Base-by-base conservation (phyloP, 768 basidiomycete species). In the Pleurotus cornucopiae region DNA sequence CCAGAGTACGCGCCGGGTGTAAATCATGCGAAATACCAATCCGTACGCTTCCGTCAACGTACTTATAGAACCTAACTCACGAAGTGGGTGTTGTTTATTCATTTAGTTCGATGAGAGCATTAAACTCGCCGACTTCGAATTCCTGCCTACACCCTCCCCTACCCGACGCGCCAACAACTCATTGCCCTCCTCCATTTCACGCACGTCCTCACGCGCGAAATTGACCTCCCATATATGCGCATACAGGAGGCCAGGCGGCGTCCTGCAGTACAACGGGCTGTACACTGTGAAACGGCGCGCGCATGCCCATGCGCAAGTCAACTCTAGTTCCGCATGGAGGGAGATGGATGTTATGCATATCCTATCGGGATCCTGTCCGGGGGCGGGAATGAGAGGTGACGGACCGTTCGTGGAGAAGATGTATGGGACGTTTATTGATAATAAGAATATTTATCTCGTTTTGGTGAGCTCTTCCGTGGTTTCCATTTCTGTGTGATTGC, bases 371-470 rank as follows among this genome's bases (percentile, higher is more conserved):
- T 9, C 16, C n/a, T 4, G 2, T 5, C 2, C 46, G 25, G 46
- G 46, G 13, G 21, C 46, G 1, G 21, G 20, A 2, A 16, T n/a
- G 30, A 2, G 30, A 16, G 21, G n/a, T 12, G 38, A 23, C 0
- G 39, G 25, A 6, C 34, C 51, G n/a, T 53, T 53, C 25, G 39
- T 53, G 38, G 51, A 53, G n/a, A 53, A 25, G 21, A 41, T 53
- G 51, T 53, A 53, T 21, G 51, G 51, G 39, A 53, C 51, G 39
- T 53, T 53, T 53, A 39, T 53, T 14, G 51, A 53, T 30, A 39
- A 37, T 4, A 39, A 53, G 37, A 53, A 41, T 30, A 53, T 53
- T 1, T 53, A 40, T 30, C 18, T 53, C 21, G 51, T 53, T 20
- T 25, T 53, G 51, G 51, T 53, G 20, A 41, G 51, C 25, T 49